phyloP scores from a whole-genome alignment of 1,284 basidiomycete genomes.

The Fomitopsis schrenkii region DNA sequence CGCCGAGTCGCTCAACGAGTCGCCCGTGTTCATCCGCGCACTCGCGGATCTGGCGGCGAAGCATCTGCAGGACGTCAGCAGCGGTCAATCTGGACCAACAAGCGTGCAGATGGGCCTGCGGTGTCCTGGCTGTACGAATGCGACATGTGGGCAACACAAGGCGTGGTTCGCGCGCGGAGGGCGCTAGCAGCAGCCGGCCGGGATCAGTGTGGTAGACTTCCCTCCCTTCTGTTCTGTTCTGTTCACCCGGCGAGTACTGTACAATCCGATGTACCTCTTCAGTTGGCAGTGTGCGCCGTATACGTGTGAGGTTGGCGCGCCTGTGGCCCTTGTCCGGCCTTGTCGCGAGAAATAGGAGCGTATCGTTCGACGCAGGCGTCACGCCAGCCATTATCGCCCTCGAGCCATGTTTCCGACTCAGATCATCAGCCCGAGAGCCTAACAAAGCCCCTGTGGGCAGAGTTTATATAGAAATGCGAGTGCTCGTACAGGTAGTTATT shows the following conservation, averaged over 20 bases:
- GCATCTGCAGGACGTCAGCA: conserved; percentile 68
- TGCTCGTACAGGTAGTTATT: neutral
- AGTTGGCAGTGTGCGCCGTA: neutral
- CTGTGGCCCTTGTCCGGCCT: neutral
- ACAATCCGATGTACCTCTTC: neutral
- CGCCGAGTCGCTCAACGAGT: conserved; percentile 95
- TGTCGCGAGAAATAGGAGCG: conserved; percentile 3
- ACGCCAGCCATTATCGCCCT: neutral
- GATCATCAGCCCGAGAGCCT: neutral
- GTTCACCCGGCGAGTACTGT: neutral
- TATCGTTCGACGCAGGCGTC: conserved; percentile 1
- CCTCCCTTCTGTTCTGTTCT: neutral
- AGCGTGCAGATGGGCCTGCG: conserved; percentile 83
- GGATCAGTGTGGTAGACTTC: neutral
- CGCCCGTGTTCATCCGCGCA: conserved; percentile 96
- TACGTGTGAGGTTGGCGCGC: neutral
- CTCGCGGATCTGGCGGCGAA: conserved; percentile 89
- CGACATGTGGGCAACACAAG: conserved; percentile 85
- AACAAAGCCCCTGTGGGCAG: too few species aligned
- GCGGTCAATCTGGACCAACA: conserved; percentile 54
- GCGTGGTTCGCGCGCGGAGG: conserved; percentile 76
- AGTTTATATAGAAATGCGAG: neutral
- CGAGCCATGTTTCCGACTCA: neutral
- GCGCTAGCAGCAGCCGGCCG: conserved; percentile 18
- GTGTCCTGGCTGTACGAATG: conserved; percentile 92